Percentiles rank a stretch among this genome's conserved stretches.
phyloP scores from a whole-genome alignment of 495 filamentous ascomycete species.

The Daldinia vernicosa region DNA sequence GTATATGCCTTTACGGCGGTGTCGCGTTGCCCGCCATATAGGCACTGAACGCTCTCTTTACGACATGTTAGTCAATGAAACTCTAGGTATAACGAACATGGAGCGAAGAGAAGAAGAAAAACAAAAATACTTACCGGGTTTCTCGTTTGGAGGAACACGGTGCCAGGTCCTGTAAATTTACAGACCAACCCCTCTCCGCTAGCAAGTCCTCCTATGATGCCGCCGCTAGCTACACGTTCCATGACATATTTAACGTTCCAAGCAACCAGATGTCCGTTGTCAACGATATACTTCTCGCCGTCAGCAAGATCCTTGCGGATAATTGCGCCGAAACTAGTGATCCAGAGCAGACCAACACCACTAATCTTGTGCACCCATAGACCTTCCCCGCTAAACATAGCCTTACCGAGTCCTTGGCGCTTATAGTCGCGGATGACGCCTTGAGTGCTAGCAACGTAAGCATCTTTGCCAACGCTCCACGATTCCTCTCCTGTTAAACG shows the following conservation, averaged over 20 bases:
- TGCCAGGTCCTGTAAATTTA: conserved; percentile 91
- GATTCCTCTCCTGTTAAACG: conserved; percentile 71
- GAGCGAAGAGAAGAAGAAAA: background rate
- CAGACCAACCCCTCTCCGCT: conserved; percentile 90
- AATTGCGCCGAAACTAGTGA: conserved; percentile 93
- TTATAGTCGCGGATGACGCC: conserved; percentile 85
- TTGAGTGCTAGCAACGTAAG: conserved; percentile 79
- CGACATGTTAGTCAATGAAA: conserved; percentile 21
- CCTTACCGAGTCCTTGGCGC: conserved; percentile 86
- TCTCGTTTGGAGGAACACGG: conserved; percentile 91
- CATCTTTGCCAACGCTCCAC: conserved; percentile 86
- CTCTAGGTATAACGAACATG: background rate
- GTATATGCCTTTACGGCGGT: conserved; percentile 29
- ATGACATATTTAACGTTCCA: conserved; percentile 97
- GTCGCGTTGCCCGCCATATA: conserved; percentile 57
- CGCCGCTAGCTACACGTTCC: conserved; percentile 87
- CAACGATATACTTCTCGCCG: conserved; percentile 87
- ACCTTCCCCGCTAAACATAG: conserved; percentile 92
- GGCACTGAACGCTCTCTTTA: conserved; percentile 55
- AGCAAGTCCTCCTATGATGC: conserved; percentile 80
- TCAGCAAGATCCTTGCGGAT: conserved; percentile 89
- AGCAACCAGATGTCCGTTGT: conserved; percentile 95
- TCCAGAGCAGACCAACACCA: conserved; percentile 82
- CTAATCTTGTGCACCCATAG: conserved; percentile 89
- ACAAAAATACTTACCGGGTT: conserved; percentile 67